Conservation (phyloP, 495 filamentous ascomycete genomes). For the Penicillium salamii region DNA sequence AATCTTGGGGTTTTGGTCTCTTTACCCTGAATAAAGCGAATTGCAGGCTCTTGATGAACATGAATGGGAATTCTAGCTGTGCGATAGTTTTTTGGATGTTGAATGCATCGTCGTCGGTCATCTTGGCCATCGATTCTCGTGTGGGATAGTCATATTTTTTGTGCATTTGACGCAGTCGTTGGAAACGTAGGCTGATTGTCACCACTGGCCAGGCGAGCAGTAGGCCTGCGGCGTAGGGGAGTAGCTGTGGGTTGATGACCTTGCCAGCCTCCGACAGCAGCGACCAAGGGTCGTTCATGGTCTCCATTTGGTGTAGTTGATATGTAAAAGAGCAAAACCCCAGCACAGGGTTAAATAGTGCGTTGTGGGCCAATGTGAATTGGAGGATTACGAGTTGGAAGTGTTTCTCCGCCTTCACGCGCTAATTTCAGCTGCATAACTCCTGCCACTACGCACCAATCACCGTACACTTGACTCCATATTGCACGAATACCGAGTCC, state of each 20-base stretch:
- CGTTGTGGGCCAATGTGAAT: background rate
- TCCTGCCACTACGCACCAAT: too few species aligned
- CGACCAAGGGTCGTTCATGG: constrained; percentile 14
- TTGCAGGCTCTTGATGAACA: constrained; percentile 53
- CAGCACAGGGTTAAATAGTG: too few species aligned
- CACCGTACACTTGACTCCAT: too few species aligned
- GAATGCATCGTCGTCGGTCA: constrained; percentile 62
- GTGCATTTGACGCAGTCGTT: constrained; percentile 42
- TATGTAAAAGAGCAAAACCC: too few species aligned
- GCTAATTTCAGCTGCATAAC: too few species aligned
- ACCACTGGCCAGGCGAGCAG: constrained; percentile 31
- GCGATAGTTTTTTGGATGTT: constrained; percentile 49
- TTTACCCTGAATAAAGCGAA: constrained; percentile 64
- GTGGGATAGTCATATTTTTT: constrained; percentile 50
- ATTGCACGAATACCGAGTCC: too few species aligned
- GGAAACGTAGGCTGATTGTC: constrained; percentile 46
- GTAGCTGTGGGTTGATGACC: constrained; percentile 14
- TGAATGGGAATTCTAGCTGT: constrained; percentile 57
- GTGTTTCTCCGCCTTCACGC: too few species aligned
- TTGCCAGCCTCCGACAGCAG: background rate
- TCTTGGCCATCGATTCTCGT: constrained; percentile 53
- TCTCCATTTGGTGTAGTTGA: too few species aligned
- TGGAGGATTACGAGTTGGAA: too few species aligned
- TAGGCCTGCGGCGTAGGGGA: constrained; percentile 23
- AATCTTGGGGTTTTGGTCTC: background rate